phyloP scores from a whole-genome alignment of 371 early-diverging fungal genomes.

The Mortierella sp. region DNA sequence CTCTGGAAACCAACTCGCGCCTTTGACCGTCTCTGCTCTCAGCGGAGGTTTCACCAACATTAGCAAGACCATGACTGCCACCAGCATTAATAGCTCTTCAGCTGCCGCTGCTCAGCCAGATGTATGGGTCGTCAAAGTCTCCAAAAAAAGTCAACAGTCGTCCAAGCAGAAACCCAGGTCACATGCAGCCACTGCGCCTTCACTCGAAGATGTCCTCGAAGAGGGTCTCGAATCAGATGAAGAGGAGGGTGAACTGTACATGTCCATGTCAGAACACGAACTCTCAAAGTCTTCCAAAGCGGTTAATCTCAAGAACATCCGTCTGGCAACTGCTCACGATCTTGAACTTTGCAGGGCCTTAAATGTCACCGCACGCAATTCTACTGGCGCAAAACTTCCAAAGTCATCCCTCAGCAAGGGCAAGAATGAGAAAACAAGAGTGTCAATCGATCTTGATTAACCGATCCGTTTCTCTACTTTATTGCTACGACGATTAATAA shows the following conservation, averaged over 20 bases:
- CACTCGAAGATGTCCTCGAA: constrained; percentile 20
- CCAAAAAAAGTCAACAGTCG: constrained; percentile 24
- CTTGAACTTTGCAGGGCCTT: constrained; percentile 12
- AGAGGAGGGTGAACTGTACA: constrained; percentile 13
- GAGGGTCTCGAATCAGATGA: constrained; percentile 1
- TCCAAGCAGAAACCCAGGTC: constrained; percentile 8
- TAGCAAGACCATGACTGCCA: constrained; percentile 41
- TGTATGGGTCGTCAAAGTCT: constrained; percentile 39
- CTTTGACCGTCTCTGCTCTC: constrained; percentile 32
- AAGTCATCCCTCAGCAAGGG: constrained; percentile 1
- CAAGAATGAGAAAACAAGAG: not conserved
- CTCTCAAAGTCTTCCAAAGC: constrained; percentile 48
- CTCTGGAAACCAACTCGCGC: constrained; percentile 5
- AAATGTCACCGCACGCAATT: not conserved
- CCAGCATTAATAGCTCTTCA: constrained; percentile 34
- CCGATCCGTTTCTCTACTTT: not conserved
- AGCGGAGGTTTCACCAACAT: constrained; percentile 41
- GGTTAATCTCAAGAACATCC: constrained; percentile 44
- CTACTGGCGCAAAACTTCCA: not conserved
- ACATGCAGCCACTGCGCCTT: constrained; percentile 8
- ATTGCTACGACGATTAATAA: not conserved
- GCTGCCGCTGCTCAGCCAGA: constrained; percentile 16
- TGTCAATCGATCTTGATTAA: constrained; percentile 4
- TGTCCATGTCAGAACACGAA: constrained; percentile 48
- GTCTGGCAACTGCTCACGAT: constrained; percentile 29